phyloP scores from a whole-genome alignment of 1,284 basidiomycete species.

The Cutaneotrichosporon curvatum region DNA sequence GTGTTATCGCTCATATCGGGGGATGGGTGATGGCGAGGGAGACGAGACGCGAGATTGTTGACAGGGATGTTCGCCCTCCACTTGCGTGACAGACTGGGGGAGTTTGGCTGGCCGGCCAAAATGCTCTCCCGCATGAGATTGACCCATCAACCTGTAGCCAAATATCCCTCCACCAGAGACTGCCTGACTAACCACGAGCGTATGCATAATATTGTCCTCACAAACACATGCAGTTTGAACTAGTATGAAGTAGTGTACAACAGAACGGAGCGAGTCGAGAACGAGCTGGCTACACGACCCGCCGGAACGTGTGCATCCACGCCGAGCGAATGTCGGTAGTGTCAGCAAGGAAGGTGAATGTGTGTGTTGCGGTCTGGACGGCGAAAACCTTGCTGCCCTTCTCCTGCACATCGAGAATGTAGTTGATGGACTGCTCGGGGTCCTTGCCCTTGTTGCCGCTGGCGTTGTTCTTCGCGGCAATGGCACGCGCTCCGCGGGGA shows the following conservation, averaged over 20 bases:
- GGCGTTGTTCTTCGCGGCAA: background rate
- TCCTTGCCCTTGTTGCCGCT: conserved; percentile 2
- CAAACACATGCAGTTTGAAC: background rate
- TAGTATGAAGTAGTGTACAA: conserved; percentile 2
- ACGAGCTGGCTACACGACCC: conserved; percentile 4
- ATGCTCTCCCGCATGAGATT: too few relatives aligned
- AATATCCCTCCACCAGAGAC: too few relatives aligned
- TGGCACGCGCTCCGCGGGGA: background rate
- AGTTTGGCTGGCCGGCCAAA: too few relatives aligned
- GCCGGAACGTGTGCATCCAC: conserved; percentile 32
- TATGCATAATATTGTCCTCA: too few relatives aligned
- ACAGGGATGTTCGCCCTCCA: too few relatives aligned
- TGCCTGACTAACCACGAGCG: too few relatives aligned
- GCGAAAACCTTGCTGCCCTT: conserved; percentile 37
- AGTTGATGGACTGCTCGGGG: conserved; percentile 8
- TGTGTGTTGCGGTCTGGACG: conserved; percentile 32
- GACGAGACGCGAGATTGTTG: too few relatives aligned
- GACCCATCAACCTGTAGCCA: too few relatives aligned
- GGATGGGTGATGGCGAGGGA: too few relatives aligned
- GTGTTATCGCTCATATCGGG: background rate
- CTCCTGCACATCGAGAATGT: conserved; percentile 33
- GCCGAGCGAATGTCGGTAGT: conserved; percentile 28
- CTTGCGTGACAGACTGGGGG: too few relatives aligned
- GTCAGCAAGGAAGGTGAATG: conserved; percentile 10
- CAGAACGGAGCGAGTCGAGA: too few relatives aligned